phyloP scores from a whole-genome alignment of 768 basidiomycete genomes.

The Suillus luteus region DNA sequence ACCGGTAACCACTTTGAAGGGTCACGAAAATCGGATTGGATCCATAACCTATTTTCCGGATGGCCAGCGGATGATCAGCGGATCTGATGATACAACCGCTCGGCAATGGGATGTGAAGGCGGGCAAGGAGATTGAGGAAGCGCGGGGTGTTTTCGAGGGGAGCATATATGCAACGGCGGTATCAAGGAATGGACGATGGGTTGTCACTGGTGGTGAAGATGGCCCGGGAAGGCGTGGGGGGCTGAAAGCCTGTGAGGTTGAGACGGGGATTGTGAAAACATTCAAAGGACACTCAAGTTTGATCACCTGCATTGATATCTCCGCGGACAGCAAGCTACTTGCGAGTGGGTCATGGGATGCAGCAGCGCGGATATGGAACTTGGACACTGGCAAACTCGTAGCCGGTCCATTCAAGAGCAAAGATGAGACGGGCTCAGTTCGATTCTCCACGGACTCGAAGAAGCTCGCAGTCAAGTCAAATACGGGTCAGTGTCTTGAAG shows the following conservation, averaged over 20 bases:
- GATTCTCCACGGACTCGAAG: background rate
- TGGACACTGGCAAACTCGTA: background rate
- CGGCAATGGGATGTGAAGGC: background rate
- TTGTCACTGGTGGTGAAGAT: background rate
- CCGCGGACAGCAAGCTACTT: background rate
- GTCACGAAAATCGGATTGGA: background rate
- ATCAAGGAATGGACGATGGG: background rate
- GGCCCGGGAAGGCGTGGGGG: background rate
- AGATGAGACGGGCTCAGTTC: background rate
- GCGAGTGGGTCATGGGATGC: background rate
- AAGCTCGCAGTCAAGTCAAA: background rate
- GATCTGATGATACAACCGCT: background rate
- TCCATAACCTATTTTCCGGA: background rate
- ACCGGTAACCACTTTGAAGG: background rate
- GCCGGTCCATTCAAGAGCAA: background rate
- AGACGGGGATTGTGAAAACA: background rate
- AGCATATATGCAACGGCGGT: background rate
- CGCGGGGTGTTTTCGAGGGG: background rate
- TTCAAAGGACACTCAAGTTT: background rate
- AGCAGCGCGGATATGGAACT: background rate
- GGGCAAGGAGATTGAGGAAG: background rate
- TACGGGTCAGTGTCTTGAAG: background rate
- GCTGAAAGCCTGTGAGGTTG: background rate
- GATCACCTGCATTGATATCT: background rate
- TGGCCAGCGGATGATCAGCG: background rate